These are phyloP conservation scores for Colletotrichum costaricense DNA, from an alignment of 2,329 filamentous ascomycete species.

Conservation along the genomic window DNA sequence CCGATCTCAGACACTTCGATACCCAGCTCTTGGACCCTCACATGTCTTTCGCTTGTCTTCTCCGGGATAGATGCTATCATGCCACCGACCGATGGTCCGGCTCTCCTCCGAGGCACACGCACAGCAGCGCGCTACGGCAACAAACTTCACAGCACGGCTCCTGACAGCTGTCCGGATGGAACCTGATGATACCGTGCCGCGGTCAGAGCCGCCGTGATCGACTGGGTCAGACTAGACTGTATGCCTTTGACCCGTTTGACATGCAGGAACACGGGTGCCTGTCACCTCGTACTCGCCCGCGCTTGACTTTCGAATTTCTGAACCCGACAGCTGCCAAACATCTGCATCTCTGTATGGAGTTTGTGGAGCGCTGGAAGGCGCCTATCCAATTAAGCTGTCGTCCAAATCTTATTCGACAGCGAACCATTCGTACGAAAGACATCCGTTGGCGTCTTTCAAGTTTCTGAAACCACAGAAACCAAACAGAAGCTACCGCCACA, in stretches of 20 bases:
- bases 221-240: conserved; percentile 15
- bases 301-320: neutral
- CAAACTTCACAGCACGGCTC: neutral
- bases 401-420: neutral
- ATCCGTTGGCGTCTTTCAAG: neutral
- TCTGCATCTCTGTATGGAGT: neutral
- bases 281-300: neutral
- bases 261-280: conserved; percentile 1
- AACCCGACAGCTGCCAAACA: neutral
- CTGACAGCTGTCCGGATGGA: conserved; percentile 12
- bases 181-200: conserved; percentile 9
- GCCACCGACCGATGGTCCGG: neutral
- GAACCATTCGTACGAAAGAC: neutral
- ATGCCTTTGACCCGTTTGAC: conserved; percentile 18
- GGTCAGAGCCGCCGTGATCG: conserved; percentile 10
- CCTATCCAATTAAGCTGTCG: neutral
- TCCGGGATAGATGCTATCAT: neutral
- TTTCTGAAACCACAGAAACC: neutral
- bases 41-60: neutral
- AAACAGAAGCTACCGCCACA: neutral
- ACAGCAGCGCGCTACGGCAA: too few relatives aligned
- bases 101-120: neutral
- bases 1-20: neutral
- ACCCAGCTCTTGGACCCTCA: conserved; percentile 28
- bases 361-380: too few relatives aligned